These are phyloP conservation scores for Mycena sanguinolenta DNA, from an alignment of 768 basidiomycete species.

Conservation along the genomic window DNA sequence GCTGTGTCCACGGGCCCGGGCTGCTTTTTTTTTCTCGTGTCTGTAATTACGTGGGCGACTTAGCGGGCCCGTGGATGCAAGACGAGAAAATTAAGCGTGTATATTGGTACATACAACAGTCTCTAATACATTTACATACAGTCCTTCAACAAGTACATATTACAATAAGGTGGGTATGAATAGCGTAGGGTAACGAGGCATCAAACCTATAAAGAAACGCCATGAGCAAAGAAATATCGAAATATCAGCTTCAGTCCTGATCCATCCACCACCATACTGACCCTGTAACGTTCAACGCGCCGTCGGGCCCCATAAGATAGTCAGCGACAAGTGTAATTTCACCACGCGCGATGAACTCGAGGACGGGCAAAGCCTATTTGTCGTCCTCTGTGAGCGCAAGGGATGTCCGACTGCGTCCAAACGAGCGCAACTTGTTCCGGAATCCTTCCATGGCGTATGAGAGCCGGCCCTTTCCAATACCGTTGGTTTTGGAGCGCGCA, in stretches of 20 bases:
- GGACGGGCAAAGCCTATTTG: background rate
- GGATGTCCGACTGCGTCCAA: slow-evolving; percentile 36
- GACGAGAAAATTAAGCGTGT: slow-evolving; percentile 13
- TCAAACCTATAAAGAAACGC: slow-evolving; percentile 26
- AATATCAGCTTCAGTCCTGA: slow-evolving; percentile 7
- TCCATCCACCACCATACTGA: slow-evolving; percentile 4
- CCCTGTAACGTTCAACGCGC: background rate
- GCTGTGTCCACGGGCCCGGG: too few relatives aligned
- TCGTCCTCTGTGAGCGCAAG: slow-evolving; percentile 26
- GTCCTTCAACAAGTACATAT: slow-evolving; percentile 8
- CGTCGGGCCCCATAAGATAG: background rate
- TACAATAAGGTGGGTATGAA: slow-evolving; percentile 26
- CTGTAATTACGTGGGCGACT: too few relatives aligned
- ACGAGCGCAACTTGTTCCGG: slow-evolving; percentile 32
- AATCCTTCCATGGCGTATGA: slow-evolving; percentile 34
- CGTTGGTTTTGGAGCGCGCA: slow-evolving; percentile 10
- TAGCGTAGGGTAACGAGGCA: slow-evolving; percentile 28
- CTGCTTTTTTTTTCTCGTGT: too few relatives aligned
- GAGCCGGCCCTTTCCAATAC: slow-evolving; percentile 22
- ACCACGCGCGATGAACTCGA: background rate
- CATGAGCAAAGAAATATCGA: slow-evolving; percentile 13
- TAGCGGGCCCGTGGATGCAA: too few relatives aligned
- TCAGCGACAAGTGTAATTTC: background rate
- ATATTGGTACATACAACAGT: slow-evolving; percentile 14
- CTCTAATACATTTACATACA: slow-evolving; percentile 9